Percentiles rank a stretch among this genome's conserved stretches.
Conservation (phyloP, 805 yeast species). For the Nakazawaea laoshanensis region DNA sequence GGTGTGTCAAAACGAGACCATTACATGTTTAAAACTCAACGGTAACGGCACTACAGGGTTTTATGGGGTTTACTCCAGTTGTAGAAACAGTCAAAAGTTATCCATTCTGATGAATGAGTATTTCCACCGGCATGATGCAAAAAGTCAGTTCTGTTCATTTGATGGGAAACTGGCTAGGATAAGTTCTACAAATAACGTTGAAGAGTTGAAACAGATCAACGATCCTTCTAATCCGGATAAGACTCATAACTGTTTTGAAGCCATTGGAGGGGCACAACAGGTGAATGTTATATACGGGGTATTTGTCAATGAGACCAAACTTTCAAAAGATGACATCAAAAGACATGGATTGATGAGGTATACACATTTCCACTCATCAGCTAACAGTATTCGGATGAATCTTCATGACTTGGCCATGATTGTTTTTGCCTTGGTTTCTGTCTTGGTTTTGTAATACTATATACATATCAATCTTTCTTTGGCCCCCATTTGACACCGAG, state of each 20-base stretch:
- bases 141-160: slow-evolving; percentile 14
- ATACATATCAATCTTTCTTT: slow-evolving; percentile 33
- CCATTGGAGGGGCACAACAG: slow-evolving; percentile 7
- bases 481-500: slow-evolving; percentile 88
- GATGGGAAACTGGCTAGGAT: slow-evolving; percentile 7
- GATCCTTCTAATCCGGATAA: slow-evolving; percentile 3
- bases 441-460: too few species aligned
- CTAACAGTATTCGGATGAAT: too few species aligned
- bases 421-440: too few species aligned
- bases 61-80: slow-evolving; percentile 35
- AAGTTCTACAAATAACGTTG: slow-evolving; percentile 3
- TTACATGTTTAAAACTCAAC: slow-evolving; percentile 30
- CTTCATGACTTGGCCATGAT: too few species aligned
- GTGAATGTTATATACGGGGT: slow-evolving; percentile 5
- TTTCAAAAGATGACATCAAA: too few species aligned
- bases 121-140: slow-evolving; percentile 18
- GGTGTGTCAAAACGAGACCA: slow-evolving; percentile 22
- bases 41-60: slow-evolving; percentile 26
- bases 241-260: slow-evolving; percentile 3
- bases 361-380: too few species aligned
- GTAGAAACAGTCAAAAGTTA: slow-evolving; percentile 26
- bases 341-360: too few species aligned
- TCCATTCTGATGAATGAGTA: slow-evolving; percentile 32
- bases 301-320: slow-evolving; percentile 2
- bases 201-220: slow-evolving; percentile 7